Percentiles rank a stretch among this genome's conserved stretches.
Evolutionary conservation across 2,329 filamentous ascomycete genomes (phyloP).

Genomic region (Colletotrichum chrysophilum): DNA sequence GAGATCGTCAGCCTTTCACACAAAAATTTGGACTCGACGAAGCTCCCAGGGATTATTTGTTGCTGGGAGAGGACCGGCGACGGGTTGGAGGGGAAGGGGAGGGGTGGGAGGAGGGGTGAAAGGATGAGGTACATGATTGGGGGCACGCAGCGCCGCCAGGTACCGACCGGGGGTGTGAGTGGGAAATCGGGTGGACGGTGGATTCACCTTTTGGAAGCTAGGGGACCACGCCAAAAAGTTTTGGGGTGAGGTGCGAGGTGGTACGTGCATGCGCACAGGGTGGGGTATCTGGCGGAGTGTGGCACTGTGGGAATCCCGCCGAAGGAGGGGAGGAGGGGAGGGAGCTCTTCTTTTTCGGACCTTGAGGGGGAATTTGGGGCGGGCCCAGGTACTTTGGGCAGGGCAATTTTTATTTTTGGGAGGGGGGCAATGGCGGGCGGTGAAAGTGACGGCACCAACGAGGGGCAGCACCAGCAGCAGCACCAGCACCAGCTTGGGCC

Average conservation of each 20-base stretch:
- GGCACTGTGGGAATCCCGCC: slow-evolving; percentile 18
- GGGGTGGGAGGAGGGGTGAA: slow-evolving; percentile 8
- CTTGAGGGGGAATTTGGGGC: not conserved
- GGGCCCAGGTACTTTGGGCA: not conserved
- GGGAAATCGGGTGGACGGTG: not conserved
- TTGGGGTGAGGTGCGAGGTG: slow-evolving; percentile 16
- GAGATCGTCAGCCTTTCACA: slow-evolving; percentile 27
- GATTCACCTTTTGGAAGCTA: slow-evolving; percentile 20
- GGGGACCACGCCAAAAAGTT: slow-evolving; percentile 24
- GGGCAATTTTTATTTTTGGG: not conserved
- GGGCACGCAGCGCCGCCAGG: slow-evolving; percentile 1
- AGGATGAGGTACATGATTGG: slow-evolving; percentile 16
- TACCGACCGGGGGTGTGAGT: slow-evolving; percentile 9
- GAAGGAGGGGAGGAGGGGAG: not conserved
- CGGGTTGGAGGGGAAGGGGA: not conserved
- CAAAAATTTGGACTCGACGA: slow-evolving; percentile 25
- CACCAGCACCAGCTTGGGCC: not conserved
- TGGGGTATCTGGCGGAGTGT: not conserved
- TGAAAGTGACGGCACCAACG: not conserved
- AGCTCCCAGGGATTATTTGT: slow-evolving; percentile 23
- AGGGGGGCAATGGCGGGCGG: not conserved
- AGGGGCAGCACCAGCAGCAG: not conserved
- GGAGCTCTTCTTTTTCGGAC: not conserved
- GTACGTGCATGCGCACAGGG: slow-evolving; percentile 3
- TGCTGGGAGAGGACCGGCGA: slow-evolving; percentile 18